Base-by-base conservation (phyloP, 345 rosid genomes). In the Arabis alpina region DNA sequence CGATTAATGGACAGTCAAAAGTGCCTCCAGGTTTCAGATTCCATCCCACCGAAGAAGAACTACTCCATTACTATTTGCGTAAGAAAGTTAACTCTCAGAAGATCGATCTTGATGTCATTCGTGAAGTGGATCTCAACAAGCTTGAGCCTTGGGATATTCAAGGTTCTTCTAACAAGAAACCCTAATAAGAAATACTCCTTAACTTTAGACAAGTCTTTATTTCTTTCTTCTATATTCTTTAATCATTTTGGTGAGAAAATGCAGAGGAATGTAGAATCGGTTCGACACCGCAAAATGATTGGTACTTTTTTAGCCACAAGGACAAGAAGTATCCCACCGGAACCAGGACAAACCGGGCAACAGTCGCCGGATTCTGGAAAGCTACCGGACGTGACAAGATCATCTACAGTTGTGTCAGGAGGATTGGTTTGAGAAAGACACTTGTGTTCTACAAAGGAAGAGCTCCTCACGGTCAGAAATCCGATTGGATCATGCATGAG, bases 131-230 rank as follows among this genome's bases (percentile, higher is more conserved):
- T 86, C 99, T 94, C 47, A 94, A 91, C 76, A 94, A 94, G 86
- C 99, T 94, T 51, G 98, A 94, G 77, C 99, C 99, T 2, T 94
- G 99, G 99, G 99, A 94, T 79, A 88, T 94, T 55, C 99, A 91
- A 83, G 99, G 99, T 94, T 66, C 49, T 53, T 63, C 53, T 32
- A 24, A 39, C 39, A 23, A 40, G 43, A 75, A 69, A 27, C 67
- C 58, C 16, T 34, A 54, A 41, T 59, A 54, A 16, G 8, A 48
- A 11, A 24, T 1, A 16, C 43, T 49, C 2, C 27, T 55, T 11
- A 5, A 3, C 16, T 27, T 44, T 24, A n/a, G 6, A 8, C 10
- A 27, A 13, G 5, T 72, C 68, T 61, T 0, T 58, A 8, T 42
- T 13, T 54, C 5, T 36, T 23, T 54, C 5, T 66, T 30, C 0